These are phyloP conservation scores for Plasmodium berghei DNA, from an alignment of 169 alveolate genomes.

Conservation along the genomic window DNA sequence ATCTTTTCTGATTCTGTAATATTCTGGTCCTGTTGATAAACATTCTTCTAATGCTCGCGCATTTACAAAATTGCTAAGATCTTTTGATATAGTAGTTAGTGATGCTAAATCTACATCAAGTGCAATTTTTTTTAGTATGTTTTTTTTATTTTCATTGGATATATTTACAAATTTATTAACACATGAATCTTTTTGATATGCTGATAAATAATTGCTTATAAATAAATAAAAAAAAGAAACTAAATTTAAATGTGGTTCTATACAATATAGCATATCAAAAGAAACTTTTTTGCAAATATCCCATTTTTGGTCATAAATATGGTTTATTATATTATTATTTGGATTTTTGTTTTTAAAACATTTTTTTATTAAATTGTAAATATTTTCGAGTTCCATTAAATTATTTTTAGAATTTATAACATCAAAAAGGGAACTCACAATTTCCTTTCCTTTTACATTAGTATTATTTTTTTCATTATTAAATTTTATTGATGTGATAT, in stretches of 20 bases:
- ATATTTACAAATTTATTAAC: constrained; percentile 39
- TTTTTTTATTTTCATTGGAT: constrained; percentile 58
- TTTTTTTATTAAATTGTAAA: constrained; percentile 38
- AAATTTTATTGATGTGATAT: neutral
- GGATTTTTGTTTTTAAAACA: constrained; percentile 31
- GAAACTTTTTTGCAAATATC: constrained; percentile 65
- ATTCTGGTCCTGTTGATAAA: constrained; percentile 75
- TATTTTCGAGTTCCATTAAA: constrained; percentile 42
- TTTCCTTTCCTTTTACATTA: neutral
- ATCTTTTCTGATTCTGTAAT: constrained; percentile 72
- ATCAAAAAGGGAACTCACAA: constrained; percentile 4
- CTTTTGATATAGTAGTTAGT: constrained; percentile 58
- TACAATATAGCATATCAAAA: constrained; percentile 55
- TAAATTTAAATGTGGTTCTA: constrained; percentile 62
- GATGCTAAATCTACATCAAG: constrained; percentile 48
- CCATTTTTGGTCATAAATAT: constrained; percentile 68
- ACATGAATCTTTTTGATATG: constrained; percentile 27
- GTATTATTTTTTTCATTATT: neutral
- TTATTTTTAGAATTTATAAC: constrained; percentile 32
- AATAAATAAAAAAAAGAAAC: constrained; percentile 70
- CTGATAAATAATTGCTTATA: constrained; percentile 64
- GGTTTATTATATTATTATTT: constrained; percentile 43
- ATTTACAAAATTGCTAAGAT: constrained; percentile 46
- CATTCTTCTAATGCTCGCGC: constrained; percentile 75
- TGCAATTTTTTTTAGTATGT: constrained; percentile 40